phyloP scores from a whole-genome alignment of 2,329 filamentous ascomycete species.

The Sporothrix schenckii region DNA sequence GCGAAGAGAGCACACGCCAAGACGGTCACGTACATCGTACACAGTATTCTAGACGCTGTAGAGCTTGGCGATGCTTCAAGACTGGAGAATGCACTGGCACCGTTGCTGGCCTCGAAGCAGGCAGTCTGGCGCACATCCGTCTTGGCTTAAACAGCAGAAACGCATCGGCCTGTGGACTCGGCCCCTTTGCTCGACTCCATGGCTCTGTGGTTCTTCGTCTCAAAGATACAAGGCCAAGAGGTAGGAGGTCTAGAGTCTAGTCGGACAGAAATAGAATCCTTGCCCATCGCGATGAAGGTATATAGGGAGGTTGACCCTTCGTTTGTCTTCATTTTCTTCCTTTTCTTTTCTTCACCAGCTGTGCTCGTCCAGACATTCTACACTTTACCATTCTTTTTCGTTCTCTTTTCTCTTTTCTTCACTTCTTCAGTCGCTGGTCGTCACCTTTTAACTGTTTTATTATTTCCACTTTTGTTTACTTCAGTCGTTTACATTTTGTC shows the following conservation, averaged over 20 bases:
- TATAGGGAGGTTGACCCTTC: slow-evolving; percentile 16
- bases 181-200: slow-evolving; percentile 5
- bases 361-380: slow-evolving; percentile 28
- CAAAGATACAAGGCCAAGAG: slow-evolving; percentile 9
- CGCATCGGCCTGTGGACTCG: not conserved
- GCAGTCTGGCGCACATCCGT: slow-evolving; percentile 17
- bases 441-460: slow-evolving; percentile 23
- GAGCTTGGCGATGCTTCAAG: slow-evolving; percentile 27
- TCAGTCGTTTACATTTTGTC: not conserved
- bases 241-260: not conserved
- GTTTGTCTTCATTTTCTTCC: not conserved
- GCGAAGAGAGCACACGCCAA: slow-evolving; percentile 1
- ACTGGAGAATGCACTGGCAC: not conserved
- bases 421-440: slow-evolving; percentile 35
- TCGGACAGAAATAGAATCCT: not conserved
- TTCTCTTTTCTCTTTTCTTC: slow-evolving; percentile 7
- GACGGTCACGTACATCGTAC: not conserved
- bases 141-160: slow-evolving; percentile 28
- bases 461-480: not conserved
- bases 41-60: not conserved
- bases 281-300: not conserved
- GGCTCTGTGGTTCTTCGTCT: slow-evolving; percentile 14
- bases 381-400: slow-evolving; percentile 8
- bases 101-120: not conserved
- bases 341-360: slow-evolving; percentile 29